Evolutionary conservation across 1,139 yeast species (phyloP), one percentile per base, ranked within the genome.

Genomic region (Kurtzmaniella quercitrusa): DNA sequence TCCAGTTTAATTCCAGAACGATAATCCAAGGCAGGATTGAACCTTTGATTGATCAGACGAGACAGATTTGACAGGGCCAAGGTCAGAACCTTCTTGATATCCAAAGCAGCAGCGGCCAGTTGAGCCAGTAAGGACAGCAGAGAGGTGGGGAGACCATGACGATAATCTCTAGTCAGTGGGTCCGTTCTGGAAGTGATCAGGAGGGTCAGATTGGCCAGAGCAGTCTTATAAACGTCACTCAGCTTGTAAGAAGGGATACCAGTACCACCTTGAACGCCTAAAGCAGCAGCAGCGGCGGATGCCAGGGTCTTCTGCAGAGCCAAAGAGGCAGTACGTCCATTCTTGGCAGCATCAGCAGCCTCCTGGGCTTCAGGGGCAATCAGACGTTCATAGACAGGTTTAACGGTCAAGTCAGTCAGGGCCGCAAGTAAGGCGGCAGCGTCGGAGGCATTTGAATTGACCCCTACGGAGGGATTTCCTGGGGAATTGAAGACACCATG

Each of bases 341-440:
- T 68, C 52, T 70, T 79, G 38, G 85, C 86, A 39, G 81, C 76
- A 40, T 74, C 58, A 3, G 84, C 87, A 39, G 88, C 88, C 17
- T 75, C 73, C 40, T 82, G 84, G 15, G 88, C 87, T 48, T 81
- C 88, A 5, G 73, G 72, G 23, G 88, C 85, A 44, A 80, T 68
- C 19, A 75, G 67, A 50, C 91, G 68, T 59, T 79, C 82, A 60
- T 84, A 85, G 16, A 70, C 56, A 12, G 89, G 81, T 49, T 75
- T 77, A 41, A 84, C 79, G 1, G 82, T 71, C 45, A 82, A 69
- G 60, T 81, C 86, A 11, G 85, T 66, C 7, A 82, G 75, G 4
- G 86, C 79, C 2, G 94, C 94, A 50, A 82, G 68, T 44, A 82
- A 68, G 0, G 93, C 93, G 40, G 94, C 94, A 3, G 86, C 79